These are phyloP conservation scores for Sporothrix inflata DNA, from an alignment of 2,329 filamentous ascomycete species.

Conservation along the genomic window DNA sequence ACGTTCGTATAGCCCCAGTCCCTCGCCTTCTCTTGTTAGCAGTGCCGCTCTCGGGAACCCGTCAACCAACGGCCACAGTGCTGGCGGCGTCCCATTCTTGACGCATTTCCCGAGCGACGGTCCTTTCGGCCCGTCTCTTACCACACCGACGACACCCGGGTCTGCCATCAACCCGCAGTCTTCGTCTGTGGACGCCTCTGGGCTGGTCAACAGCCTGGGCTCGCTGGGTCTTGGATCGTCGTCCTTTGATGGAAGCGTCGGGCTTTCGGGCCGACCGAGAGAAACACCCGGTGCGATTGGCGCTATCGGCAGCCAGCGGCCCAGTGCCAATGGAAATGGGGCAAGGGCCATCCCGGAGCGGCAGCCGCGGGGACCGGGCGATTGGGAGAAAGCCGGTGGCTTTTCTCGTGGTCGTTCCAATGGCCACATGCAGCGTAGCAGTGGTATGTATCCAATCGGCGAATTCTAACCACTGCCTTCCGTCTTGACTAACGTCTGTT, in stretches of 20 bases:
- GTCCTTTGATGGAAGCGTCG: constrained; percentile 51
- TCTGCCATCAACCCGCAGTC: constrained; percentile 35
- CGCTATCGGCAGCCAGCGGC: constrained; percentile 68
- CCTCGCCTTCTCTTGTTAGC: constrained; percentile 72
- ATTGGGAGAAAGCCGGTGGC: constrained; percentile 59
- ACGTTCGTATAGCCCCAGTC: constrained; percentile 92
- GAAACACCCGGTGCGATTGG: constrained; percentile 65
- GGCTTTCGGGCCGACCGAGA: constrained; percentile 44
- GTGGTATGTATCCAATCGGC: constrained; percentile 48
- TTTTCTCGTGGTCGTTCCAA: constrained; percentile 61
- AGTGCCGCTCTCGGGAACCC: constrained; percentile 51
- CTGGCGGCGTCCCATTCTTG: constrained; percentile 45
- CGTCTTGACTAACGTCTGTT: not conserved
- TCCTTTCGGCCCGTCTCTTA: constrained; percentile 43
- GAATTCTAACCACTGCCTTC: not conserved
- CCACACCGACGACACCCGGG: constrained; percentile 46
- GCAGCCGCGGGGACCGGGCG: constrained; percentile 63
- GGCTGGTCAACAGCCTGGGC: constrained; percentile 54
- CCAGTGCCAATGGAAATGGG: constrained; percentile 49
- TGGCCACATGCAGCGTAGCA: constrained; percentile 64
- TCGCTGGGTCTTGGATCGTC: constrained; percentile 54
- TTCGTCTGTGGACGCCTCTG: constrained; percentile 38
- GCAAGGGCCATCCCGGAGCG: constrained; percentile 55
- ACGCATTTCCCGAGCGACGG: constrained; percentile 50
- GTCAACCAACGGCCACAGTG: constrained; percentile 38